phyloP scores from a whole-genome alignment of 1,139 yeast species.

The Suhomyces wounanorum region DNA sequence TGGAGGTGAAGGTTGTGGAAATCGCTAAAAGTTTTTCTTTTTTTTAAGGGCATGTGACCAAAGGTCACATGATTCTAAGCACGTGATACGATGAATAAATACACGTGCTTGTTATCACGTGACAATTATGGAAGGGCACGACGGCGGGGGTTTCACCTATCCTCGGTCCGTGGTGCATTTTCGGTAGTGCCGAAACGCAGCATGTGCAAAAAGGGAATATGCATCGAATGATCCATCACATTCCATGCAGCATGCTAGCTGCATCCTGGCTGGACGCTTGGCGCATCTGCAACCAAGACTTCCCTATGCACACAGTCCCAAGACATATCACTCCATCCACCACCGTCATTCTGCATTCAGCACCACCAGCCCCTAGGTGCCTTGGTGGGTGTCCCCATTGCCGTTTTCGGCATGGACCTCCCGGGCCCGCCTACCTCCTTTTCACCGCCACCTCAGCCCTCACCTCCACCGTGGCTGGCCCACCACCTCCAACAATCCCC shows the following conservation, averaged over 20 bases:
- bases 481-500: not conserved
- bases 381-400: no score
- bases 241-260: not conserved
- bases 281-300: not conserved
- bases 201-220: not conserved
- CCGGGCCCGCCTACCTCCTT: not conserved
- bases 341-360: no score
- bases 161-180: not conserved
- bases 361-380: no score
- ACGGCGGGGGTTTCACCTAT: no score
- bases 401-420: no score
- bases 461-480: no score
- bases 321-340: no score
- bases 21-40: slow-evolving; percentile 6
- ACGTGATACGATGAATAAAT: not conserved
- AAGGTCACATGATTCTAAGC: not conserved
- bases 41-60: not conserved
- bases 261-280: no score
- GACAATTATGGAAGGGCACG: not conserved
- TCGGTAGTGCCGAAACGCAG: not conserved
- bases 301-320: no score
- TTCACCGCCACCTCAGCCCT: not conserved
- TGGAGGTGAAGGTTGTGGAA: not conserved
- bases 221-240: slow-evolving; percentile 4
- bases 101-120: no score